phyloP scores from a whole-genome alignment of 208 protist species.

The Crithidia fasciculata region DNA sequence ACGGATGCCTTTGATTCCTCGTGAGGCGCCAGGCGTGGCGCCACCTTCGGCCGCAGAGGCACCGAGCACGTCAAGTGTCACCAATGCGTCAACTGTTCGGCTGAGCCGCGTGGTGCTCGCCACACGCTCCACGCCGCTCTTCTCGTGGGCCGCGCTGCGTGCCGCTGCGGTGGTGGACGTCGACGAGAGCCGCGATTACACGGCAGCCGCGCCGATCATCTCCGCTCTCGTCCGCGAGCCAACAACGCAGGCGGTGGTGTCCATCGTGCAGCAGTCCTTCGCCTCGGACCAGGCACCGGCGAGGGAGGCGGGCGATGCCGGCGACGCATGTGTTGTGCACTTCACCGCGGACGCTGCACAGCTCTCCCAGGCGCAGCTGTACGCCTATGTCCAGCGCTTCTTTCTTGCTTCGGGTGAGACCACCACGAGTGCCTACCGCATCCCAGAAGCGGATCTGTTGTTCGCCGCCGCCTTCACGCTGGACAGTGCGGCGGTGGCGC shows the following conservation, averaged over 20 bases:
- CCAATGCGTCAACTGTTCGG: conserved; percentile 9
- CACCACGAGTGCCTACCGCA: background rate
- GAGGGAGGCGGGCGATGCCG: conserved; percentile 14
- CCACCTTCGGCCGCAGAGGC: background rate
- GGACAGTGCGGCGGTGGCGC: conserved; percentile 27
- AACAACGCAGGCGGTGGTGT: conserved; percentile 42
- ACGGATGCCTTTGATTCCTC: conserved; percentile 25
- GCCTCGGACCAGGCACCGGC: conserved; percentile 56
- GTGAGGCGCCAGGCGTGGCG: conserved; percentile 8
- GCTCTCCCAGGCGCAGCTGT: conserved; percentile 47
- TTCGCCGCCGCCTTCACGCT: conserved; percentile 62
- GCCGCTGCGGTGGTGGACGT: conserved; percentile 13
- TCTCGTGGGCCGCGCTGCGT: conserved; percentile 40
- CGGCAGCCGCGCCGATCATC: conserved; percentile 46
- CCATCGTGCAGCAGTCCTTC: conserved; percentile 64
- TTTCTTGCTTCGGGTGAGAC: background rate
- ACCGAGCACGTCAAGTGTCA: no score
- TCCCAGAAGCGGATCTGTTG: conserved; percentile 39
- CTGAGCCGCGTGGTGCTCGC: conserved; percentile 67
- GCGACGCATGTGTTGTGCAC: conserved; percentile 52
- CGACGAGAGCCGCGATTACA: conserved; percentile 14
- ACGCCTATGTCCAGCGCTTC: conserved; percentile 49
- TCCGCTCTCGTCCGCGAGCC: conserved; percentile 44
- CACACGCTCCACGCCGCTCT: conserved; percentile 38
- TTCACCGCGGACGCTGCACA: conserved; percentile 64